Base-by-base conservation (phyloP, 352 stramenopile genomes). In the Lagenidium sp. region DNA sequence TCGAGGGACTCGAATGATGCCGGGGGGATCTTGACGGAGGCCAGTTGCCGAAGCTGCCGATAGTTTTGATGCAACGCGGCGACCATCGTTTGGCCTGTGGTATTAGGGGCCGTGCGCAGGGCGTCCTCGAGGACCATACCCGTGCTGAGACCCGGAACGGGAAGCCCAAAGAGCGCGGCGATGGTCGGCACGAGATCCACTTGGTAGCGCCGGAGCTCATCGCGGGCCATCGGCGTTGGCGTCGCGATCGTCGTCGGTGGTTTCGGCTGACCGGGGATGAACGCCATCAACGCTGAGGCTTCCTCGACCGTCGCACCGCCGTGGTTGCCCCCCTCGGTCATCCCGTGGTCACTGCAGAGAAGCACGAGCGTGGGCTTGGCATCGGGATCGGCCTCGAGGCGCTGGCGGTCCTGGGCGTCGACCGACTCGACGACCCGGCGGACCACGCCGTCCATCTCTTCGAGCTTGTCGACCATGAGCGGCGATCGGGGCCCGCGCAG, bases 271-370 rank as follows among this genome's bases (percentile, higher is more conserved):
- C 70, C 68, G 20, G 60, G 61, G 20, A 89, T 50, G 48, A 95
- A 94, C 47, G 89, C 60, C 39, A 94, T 50, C 7, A 95, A 48
- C 2, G 83, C 82, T 1, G 79, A 93, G 0, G 82, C 82, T 36
- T 95, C 83, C 43, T 93, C 82, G 1, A 91, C 43, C 0, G 82
- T 92, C 4, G 83, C 79, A 13, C 83, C 83, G 5, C 83, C 83
- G 40, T 95, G 83, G 30, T 94, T 95, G 4, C 83, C 83, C 19
- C 83, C 68, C 47, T 95, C 82, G 6, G 83, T 92, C 83, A 95
- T 95, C 18, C 81, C 83, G 44, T 95, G 83, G 49, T 95, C 83
- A 25, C 81, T 94, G 45, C 82, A 90, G 13, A 95, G 32, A 13
- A 92, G 32, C 1, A 95, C 53, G n/a, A 95, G 44, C 13, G 77